Conservation (phyloP, 495 filamentous ascomycete genomes). For the Diplogelasinospora grovesii region DNA sequence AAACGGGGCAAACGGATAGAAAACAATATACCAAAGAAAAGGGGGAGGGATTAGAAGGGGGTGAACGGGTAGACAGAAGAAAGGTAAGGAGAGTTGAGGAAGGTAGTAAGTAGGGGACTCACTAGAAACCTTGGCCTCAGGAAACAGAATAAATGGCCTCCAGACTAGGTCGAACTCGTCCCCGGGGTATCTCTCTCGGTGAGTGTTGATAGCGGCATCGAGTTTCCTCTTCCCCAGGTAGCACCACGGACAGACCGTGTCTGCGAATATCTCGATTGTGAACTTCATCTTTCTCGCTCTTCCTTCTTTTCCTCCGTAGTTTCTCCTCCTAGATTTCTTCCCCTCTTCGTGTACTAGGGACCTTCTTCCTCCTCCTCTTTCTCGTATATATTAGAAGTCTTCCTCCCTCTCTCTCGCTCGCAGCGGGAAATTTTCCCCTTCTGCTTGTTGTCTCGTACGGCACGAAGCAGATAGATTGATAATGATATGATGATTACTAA, state of each 20-base stretch:
- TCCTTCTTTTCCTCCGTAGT: no score
- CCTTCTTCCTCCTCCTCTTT: no score
- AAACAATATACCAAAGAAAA: no score
- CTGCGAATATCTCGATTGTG: constrained; percentile 63
- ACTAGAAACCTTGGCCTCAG: constrained; percentile 41
- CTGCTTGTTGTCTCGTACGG: no score
- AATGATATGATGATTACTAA: no score
- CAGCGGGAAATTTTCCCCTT: no score
- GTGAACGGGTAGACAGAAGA: background rate
- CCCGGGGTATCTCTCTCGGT: constrained; percentile 49
- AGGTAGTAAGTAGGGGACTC: constrained; percentile 3
- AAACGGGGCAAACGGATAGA: no score
- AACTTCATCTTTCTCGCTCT: constrained; percentile 27
- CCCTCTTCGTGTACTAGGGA: no score
- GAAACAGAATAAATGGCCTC: constrained; percentile 73
- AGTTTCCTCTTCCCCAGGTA: constrained; percentile 74
- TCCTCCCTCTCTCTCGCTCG: no score
- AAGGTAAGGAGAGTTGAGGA: background rate
- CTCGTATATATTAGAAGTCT: no score
- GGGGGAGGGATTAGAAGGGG: background rate
- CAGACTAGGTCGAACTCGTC: constrained; percentile 60
- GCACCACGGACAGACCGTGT: constrained; percentile 82
- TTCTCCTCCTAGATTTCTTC: no score
- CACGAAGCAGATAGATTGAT: no score
- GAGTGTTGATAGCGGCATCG: constrained; percentile 56